A percentile compares a stretch with the other conserved stretches of the same genome.
These are phyloP conservation scores for Eutreptiella sp. DNA, from an alignment of 208 protist species.

Conservation along the genomic window DNA sequence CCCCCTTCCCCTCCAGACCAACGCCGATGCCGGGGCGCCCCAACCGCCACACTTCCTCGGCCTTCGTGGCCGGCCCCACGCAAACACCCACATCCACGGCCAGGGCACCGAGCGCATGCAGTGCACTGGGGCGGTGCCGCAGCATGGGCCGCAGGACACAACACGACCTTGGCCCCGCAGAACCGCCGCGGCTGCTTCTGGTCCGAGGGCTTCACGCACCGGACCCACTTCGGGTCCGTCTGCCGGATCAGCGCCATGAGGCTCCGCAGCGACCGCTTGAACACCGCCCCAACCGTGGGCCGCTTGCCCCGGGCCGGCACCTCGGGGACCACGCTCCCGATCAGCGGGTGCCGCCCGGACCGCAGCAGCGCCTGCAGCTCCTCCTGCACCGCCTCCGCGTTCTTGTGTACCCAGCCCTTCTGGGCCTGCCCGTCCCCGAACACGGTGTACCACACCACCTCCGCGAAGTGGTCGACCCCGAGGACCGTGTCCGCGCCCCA, in stretches of 20 bases:
- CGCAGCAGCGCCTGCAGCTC: conserved; percentile 32
- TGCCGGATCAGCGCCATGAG: conserved; percentile 41
- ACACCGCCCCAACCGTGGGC: conserved; percentile 32
- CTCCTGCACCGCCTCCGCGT: conserved; percentile 42
- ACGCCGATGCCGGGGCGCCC: no score
- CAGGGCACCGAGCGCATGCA: no score
- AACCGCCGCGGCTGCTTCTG: conserved; percentile 38
- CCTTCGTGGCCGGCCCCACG: no score
- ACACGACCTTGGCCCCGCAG: conserved; percentile 42
- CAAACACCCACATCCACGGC: no score
- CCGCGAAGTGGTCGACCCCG: conserved; percentile 49
- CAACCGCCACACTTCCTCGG: no score
- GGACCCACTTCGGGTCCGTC: conserved; percentile 49
- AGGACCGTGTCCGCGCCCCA: no score
- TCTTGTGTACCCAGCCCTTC: conserved; percentile 40
- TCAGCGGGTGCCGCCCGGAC: conserved; percentile 29
- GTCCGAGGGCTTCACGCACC: conserved; percentile 52
- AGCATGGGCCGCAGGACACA: no score
- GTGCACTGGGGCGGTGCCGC: no score
- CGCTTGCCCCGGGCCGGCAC: background rate
- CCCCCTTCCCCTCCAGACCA: no score
- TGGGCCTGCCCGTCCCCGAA: no score
- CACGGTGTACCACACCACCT: conserved; percentile 42
- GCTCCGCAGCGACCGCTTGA: conserved; percentile 36
- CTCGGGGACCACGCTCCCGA: conserved; percentile 25